Conservation (phyloP, 2,329 filamentous ascomycete species). For the Phialophora tarda region DNA sequence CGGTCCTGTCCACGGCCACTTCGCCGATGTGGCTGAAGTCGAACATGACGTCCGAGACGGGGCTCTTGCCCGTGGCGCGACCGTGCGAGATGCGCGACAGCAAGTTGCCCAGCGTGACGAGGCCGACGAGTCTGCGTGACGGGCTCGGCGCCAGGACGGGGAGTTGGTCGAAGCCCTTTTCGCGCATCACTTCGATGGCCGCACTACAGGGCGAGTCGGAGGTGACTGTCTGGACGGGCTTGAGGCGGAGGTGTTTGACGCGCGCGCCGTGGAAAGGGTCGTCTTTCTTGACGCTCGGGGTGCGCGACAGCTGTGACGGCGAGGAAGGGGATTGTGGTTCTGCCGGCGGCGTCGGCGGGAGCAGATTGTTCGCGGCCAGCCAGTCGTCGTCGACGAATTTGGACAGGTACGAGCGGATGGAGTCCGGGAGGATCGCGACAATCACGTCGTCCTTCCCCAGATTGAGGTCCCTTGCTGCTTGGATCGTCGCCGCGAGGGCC, state of each 20-base stretch:
- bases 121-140: conserved; percentile 77
- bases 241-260: conserved; percentile 81
- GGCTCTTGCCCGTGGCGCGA: conserved; percentile 73
- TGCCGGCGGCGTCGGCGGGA: conserved; percentile 65
- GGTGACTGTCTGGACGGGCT: conserved; percentile 87
- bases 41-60: conserved; percentile 92
- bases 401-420: conserved; percentile 94
- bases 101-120: conserved; percentile 93
- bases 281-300: conserved; percentile 48
- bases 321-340: conserved; percentile 44
- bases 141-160: conserved; percentile 74
- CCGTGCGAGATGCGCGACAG: conserved; percentile 87
- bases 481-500: conserved; percentile 80
- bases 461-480: conserved; percentile 76
- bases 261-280: conserved; percentile 80
- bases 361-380: conserved; percentile 93
- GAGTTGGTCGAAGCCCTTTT: conserved; percentile 97
- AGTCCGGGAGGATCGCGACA: conserved; percentile 91
- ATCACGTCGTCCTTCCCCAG: conserved; percentile 83
- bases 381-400: conserved; percentile 99
- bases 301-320: conserved; percentile 43
- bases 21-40: conserved; percentile 87
- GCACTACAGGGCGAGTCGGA: conserved; percentile 75
- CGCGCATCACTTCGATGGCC: conserved; percentile 96
- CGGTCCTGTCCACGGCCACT: conserved; percentile 84